Evolutionary conservation across 768 basidiomycete genomes (phyloP), one percentile per base, ranked within the genome.

Genomic region (Rhizopogon salebrosus): DNA sequence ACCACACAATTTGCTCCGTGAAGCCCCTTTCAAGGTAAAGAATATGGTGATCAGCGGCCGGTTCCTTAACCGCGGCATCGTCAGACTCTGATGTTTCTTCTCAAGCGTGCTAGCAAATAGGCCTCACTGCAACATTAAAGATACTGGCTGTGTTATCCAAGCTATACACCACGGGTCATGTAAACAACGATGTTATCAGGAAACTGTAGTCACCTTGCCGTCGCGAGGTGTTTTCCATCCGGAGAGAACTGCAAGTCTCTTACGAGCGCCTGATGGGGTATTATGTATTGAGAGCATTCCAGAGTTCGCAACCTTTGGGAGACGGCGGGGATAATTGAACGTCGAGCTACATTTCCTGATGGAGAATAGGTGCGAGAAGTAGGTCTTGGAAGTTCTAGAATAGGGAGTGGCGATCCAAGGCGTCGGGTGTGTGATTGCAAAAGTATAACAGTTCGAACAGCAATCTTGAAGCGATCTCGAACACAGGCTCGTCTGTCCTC

Each of bases 1-100:
- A 77, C 77, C 79, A 80, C 4, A 77, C 78, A n/a, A 81, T 80
- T 60, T 80, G 79, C 27, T 75, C 74, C 53, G 79, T 73, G 61
- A 82, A 82, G 29, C 76, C 79, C 41, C 72, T 69, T 23, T 76
- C 75, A 52, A 81, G 80, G 8, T 76, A 75, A 4, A 80, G 70
- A 34, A 75, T 69, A 43, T 79, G 73, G 57, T 79, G 73, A n/a
- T 67, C 65, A n/a, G 68, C 66, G 41, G 76, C 65, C 13, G 66
- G 66, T 38, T 76, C 74, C 78, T 79, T 54, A 48, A 53, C 20
- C 29, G 22, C 2, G 42, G 18, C 27, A 60, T 31, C 58, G 50
- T 53, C 57, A 52, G 41, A 57, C 29, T 57, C 29, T 9, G 10
- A 14, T 31, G 4, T 34, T 34, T 34, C 8, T 14, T 20, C 18